phyloP scores from a whole-genome alignment of 495 filamentous ascomycete genomes.

The Podospora anserina region DNA sequence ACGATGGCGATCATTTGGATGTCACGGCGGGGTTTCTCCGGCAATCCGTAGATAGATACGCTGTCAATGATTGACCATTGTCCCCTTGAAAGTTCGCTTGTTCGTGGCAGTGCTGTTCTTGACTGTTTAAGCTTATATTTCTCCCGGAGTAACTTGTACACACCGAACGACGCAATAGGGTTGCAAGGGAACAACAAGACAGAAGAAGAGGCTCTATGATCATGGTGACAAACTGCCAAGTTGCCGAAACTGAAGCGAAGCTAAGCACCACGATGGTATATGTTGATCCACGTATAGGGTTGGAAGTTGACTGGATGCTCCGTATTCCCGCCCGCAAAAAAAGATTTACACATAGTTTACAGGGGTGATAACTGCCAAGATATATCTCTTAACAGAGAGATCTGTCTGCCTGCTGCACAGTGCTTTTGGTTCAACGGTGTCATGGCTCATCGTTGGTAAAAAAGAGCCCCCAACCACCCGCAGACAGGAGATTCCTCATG shows the following conservation, averaged over 20 bases:
- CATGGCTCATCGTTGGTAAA: background rate
- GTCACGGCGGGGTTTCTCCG: background rate
- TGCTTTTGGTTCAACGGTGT: background rate
- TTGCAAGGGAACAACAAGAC: background rate
- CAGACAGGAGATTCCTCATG: background rate
- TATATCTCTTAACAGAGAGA: background rate
- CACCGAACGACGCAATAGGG: background rate
- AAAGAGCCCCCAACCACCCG: background rate
- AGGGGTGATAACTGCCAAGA: no score
- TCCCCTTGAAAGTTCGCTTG: background rate
- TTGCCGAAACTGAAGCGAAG: background rate
- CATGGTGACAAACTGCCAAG: background rate
- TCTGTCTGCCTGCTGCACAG: background rate
- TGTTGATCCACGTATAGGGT: background rate
- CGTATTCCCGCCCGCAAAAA: background rate
- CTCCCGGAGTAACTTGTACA: background rate
- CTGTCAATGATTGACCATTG: background rate
- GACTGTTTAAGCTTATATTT: conserved; percentile 9
- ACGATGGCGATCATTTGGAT: background rate
- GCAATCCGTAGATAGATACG: background rate
- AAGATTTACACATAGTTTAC: no score
- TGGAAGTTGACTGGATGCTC: background rate
- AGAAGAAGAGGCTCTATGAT: background rate
- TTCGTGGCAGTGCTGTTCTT: conserved; percentile 6
- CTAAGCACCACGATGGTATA: background rate